Evolutionary conservation across 257 asterid genomes (phyloP), one percentile per base, ranked within the genome.

Genomic region (Solanum dulcamara): DNA sequence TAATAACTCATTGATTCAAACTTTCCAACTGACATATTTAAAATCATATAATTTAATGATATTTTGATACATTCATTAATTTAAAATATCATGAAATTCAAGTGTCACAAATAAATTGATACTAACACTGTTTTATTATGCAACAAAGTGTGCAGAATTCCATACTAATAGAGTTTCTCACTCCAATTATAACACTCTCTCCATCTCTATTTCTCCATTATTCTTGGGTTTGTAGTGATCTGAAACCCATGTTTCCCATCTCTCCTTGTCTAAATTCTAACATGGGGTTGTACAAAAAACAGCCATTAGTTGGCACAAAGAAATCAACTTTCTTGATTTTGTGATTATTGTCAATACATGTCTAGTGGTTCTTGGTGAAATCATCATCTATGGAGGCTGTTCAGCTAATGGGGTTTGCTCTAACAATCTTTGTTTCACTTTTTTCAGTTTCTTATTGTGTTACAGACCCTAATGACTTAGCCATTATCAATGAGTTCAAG

Each of bases 401-500:
- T 55, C 14, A 86, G 72, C 87, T 87, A 83, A 59, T 83, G 74
- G 48, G 17, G 89, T 57, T 89, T 77, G 81, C 87, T 44, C 80
- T 79, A 17, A 83, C 87, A 14, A 67, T 90, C 38, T 87, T 91
- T 4, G 83, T 93, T 10, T 64, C 80, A 80, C 38, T 85, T 38
- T 5, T 89, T 87, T 86, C 90, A 11, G 18, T 85, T 81, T 93
- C 81, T 66, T 84, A 82, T 59, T 28, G 90, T 53, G 85, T 68
- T 42, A 95, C 99, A 68, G 94, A 96, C 90, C 92, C 95, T 1
- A 83, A 80, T 62, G 99, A 95, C 87, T 83, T 92, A 26, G 93
- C 96, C 50, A 83, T 94, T 13, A 87, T 95, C 14, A 92, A 87
- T n/a, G 91, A 92, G 84, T 92, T 94, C 91, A 89, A 89, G 68